These are phyloP conservation scores for Tricholoma furcatifolium DNA, from an alignment of 768 basidiomycete species.

Conservation along the genomic window DNA sequence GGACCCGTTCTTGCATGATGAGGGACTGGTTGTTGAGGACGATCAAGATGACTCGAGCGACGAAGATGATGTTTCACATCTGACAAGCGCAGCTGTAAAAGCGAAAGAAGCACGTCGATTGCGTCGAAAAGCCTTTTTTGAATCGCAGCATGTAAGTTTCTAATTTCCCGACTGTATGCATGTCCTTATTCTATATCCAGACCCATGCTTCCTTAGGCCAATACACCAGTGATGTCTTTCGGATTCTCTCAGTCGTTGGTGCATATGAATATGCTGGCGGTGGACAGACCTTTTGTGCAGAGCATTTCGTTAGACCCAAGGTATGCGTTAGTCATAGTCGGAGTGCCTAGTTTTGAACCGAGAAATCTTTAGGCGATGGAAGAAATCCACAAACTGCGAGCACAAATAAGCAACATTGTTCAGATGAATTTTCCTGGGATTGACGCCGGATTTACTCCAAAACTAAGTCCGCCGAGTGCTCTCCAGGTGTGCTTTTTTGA, in stretches of 20 bases:
- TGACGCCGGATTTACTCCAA: constrained; percentile 57
- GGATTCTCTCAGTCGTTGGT: constrained; percentile 88
- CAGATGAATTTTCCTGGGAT: constrained; percentile 69
- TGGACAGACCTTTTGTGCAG: constrained; percentile 74
- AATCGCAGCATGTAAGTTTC: constrained; percentile 67
- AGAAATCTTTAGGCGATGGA: constrained; percentile 79
- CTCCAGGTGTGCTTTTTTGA: constrained; percentile 55
- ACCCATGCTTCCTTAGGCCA: constrained; percentile 78
- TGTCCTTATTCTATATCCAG: constrained; percentile 34
- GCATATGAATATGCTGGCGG: constrained; percentile 94
- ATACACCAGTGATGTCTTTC: constrained; percentile 82
- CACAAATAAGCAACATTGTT: constrained; percentile 86
- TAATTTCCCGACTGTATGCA: not conserved
- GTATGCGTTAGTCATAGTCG: constrained; percentile 36
- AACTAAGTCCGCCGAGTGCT: constrained; percentile 73
- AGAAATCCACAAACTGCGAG: constrained; percentile 93
- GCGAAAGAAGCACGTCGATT: constrained; percentile 57
- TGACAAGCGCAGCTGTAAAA: constrained; percentile 45
- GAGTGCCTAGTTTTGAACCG: not conserved
- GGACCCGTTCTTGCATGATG: constrained; percentile 92
- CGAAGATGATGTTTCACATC: constrained; percentile 36
- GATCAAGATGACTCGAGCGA: constrained; percentile 35
- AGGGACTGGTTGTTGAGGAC: constrained; percentile 50
- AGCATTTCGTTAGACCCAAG: constrained; percentile 90
- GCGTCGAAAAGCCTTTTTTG: constrained; percentile 77